phyloP scores from a whole-genome alignment of 1,284 basidiomycete species.

The Boletus albobrunnescens region DNA sequence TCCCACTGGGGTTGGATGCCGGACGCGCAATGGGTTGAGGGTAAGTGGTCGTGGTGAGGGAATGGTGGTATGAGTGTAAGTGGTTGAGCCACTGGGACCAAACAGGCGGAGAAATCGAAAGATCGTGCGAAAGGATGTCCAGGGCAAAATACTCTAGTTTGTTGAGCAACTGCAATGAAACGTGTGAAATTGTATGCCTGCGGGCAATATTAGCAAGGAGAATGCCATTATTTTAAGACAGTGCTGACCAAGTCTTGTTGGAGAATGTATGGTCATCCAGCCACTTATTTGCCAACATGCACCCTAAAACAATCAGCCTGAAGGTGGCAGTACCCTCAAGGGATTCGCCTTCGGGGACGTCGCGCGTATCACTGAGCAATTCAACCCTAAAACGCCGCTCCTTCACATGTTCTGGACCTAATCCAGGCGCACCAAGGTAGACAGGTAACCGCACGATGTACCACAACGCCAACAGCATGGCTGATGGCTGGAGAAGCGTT shows the following conservation, averaged over 20 bases:
- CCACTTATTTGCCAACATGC: conserved; percentile 90
- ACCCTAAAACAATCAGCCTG: conserved; percentile 74
- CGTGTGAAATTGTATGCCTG: conserved; percentile 75
- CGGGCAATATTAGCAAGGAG: conserved; percentile 3
- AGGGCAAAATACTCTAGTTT: conserved; percentile 65
- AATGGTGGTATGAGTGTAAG: conserved; percentile 58
- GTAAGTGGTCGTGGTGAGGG: conserved; percentile 52
- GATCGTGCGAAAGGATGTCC: conserved; percentile 64
- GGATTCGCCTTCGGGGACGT: conserved; percentile 47
- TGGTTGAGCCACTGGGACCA: conserved; percentile 71
- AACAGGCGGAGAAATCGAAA: conserved; percentile 56
- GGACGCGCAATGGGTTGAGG: conserved; percentile 78
- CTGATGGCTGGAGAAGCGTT: conserved; percentile 77
- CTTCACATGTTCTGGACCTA: conserved; percentile 48
- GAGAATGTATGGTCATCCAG: conserved; percentile 89
- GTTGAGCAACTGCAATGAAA: conserved; percentile 67
- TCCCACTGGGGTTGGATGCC: conserved; percentile 59
- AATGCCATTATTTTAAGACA: background rate
- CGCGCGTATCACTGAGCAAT: conserved; percentile 49
- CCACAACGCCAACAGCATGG: conserved; percentile 76
- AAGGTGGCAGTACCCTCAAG: conserved; percentile 59
- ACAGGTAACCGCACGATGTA: conserved; percentile 78
- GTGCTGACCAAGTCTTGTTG: conserved; percentile 82
- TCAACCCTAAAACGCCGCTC: conserved; percentile 61
- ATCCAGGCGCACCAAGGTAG: conserved; percentile 47